Conservation (phyloP, 2,329 filamentous ascomycete genomes). For the Myriosclerotinia scirpicola region DNA sequence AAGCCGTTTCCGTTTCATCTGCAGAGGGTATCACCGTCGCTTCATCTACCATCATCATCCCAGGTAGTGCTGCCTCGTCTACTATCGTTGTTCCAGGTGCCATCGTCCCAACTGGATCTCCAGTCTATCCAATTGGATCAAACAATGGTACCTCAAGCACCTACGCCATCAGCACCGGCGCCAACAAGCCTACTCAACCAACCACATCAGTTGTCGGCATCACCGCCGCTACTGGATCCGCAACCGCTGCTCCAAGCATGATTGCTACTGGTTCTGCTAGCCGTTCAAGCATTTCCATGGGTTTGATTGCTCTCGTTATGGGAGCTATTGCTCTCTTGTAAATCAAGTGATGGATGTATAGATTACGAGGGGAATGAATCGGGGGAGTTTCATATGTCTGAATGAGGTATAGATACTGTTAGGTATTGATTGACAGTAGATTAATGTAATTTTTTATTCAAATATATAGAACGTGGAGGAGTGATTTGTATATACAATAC, state of each 20-base stretch:
- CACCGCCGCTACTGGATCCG: not conserved
- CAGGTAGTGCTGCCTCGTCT: not conserved
- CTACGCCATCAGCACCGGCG: not conserved
- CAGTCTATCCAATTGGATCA: not conserved
- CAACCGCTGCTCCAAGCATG: not conserved
- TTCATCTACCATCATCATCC: not conserved
- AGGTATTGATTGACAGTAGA: not conserved
- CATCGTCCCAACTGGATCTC: not conserved
- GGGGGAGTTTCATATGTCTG: slow-evolving; percentile 10
- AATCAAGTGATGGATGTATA: not conserved
- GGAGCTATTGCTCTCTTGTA: slow-evolving; percentile 18
- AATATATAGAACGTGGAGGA: not conserved
- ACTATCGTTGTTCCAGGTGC: not conserved
- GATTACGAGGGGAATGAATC: not conserved
- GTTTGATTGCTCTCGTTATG: slow-evolving; percentile 6
- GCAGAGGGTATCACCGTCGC: not conserved
- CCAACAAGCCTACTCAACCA: not conserved
- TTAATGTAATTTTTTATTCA: slow-evolving; percentile 11
- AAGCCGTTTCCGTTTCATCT: not conserved
- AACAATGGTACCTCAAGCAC: not conserved
- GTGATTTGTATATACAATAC: slow-evolving; percentile 1
- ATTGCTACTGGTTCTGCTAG: slow-evolving; percentile 11
- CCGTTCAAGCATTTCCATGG: slow-evolving; percentile 12
- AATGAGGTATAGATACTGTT: slow-evolving; percentile 4
- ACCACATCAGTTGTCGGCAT: not conserved